Evolutionary conservation across 495 filamentous ascomycete species (phyloP).

Genomic region (Entonaema liquescens): DNA sequence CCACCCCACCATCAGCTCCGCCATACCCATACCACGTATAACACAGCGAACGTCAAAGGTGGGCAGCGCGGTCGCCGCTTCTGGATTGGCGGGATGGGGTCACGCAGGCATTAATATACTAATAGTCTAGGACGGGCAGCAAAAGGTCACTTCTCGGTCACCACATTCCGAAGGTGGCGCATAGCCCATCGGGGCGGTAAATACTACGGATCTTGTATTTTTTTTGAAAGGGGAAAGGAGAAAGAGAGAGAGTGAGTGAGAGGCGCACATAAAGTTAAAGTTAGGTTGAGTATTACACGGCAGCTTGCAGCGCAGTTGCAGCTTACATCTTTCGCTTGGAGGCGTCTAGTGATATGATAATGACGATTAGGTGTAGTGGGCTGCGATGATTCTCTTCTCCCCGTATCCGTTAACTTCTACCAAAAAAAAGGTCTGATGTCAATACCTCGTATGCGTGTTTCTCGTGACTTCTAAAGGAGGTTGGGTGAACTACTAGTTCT

Average conservation of each 20-base stretch:
- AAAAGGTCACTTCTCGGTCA: constrained; percentile 31
- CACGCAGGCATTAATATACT: constrained; percentile 21
- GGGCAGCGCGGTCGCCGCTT: constrained; percentile 12
- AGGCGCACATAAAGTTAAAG: not conserved
- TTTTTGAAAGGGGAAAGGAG: not conserved
- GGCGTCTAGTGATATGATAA: constrained; percentile 13
- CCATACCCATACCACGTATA: not conserved
- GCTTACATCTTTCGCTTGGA: not conserved
- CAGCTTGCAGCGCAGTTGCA: constrained; percentile 5
- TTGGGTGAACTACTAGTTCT: not conserved
- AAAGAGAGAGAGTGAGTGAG: not conserved
- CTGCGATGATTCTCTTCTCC: not conserved
- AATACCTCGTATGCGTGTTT: not conserved
- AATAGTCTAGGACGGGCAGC: not conserved
- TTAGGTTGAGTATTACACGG: constrained; percentile 2
- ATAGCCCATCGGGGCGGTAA: constrained; percentile 24
- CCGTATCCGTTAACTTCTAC: not conserved
- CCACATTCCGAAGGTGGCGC: constrained; percentile 34
- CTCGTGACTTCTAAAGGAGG: constrained; percentile 1
- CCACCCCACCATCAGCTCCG: constrained; percentile 24
- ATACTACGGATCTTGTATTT: not conserved
- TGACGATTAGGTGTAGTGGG: not conserved
- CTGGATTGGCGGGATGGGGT: constrained; percentile 23
- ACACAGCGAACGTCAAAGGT: constrained; percentile 3
- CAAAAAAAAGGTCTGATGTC: constrained; percentile 1